Conservation (phyloP, 306 rosid genomes). For the Glycyrrhiza uralensis region DNA sequence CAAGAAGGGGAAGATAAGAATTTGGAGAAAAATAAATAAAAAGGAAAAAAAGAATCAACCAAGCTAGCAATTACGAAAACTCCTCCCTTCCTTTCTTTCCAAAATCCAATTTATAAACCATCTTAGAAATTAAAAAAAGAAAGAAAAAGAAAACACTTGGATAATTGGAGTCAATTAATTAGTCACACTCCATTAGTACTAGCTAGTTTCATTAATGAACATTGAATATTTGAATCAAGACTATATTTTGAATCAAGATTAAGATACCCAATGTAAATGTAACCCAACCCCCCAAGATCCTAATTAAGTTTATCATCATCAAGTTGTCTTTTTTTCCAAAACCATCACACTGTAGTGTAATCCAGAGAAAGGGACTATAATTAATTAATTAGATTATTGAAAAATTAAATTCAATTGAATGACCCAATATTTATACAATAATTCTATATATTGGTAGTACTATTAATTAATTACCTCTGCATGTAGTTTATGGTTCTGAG, state of each 20-base stretch:
- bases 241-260: neutral
- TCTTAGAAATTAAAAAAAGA: too few species aligned
- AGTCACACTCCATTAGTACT: neutral
- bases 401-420: too few species aligned
- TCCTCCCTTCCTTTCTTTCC: neutral
- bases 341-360: neutral
- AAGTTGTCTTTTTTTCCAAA: neutral
- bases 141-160: neutral
- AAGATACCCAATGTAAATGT: neutral
- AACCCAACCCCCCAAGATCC: neutral
- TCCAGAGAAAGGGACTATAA: neutral
- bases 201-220: neutral
- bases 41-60: neutral
- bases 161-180: neutral
- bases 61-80: neutral
- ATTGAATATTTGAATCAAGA: neutral
- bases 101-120: neutral
- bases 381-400: neutral
- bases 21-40: neutral
- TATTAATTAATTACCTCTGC: constrained; percentile 50
- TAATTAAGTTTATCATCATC: neutral
- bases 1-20: neutral
- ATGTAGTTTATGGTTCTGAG: constrained; percentile 71
- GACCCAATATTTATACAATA: too few species aligned
- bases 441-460: too few species aligned